Conservation (phyloP, 768 basidiomycete species). For the Termitomyces sp. region DNA sequence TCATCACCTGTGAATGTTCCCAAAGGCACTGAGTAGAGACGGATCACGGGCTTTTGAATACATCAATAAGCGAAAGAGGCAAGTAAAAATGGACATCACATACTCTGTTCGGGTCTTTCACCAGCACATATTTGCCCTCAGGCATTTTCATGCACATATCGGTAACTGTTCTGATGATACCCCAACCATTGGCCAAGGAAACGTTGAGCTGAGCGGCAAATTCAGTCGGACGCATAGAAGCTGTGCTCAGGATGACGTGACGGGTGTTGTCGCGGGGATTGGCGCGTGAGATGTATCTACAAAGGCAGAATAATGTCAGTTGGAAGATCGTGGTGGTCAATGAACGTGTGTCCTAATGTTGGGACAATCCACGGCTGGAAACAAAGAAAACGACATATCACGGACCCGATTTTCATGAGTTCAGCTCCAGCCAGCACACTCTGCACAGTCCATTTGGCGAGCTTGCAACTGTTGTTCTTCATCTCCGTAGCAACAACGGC, state of each 20-base stretch:
- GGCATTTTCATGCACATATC: slow-evolving; percentile 96
- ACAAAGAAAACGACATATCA: slow-evolving; percentile 16
- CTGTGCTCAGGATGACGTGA: slow-evolving; percentile 93
- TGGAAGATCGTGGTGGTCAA: slow-evolving; percentile 5
- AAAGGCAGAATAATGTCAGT: slow-evolving; percentile 4
- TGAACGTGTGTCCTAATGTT: neutral
- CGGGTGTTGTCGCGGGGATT: slow-evolving; percentile 94
- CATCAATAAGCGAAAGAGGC: neutral
- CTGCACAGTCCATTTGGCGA: slow-evolving; percentile 97
- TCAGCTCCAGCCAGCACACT: slow-evolving; percentile 94
- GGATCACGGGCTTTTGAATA: slow-evolving; percentile 77
- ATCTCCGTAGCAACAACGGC: slow-evolving; percentile 99
- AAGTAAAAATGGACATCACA: slow-evolving; percentile 21
- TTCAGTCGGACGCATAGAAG: slow-evolving; percentile 91
- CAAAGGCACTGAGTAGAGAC: slow-evolving; percentile 89
- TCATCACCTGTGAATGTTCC: slow-evolving; percentile 84
- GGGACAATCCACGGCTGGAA: neutral
- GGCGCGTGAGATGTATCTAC: slow-evolving; percentile 91
- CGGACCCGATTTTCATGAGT: slow-evolving; percentile 94
- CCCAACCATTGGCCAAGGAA: slow-evolving; percentile 95
- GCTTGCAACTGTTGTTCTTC: slow-evolving; percentile 99
- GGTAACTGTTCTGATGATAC: slow-evolving; percentile 92
- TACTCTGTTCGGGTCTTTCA: slow-evolving; percentile 98
- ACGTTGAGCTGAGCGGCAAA: slow-evolving; percentile 96
- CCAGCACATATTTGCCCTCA: slow-evolving; percentile 95